Conservation (phyloP, 768 basidiomycete species). For the Tubosaeta sp. region DNA sequence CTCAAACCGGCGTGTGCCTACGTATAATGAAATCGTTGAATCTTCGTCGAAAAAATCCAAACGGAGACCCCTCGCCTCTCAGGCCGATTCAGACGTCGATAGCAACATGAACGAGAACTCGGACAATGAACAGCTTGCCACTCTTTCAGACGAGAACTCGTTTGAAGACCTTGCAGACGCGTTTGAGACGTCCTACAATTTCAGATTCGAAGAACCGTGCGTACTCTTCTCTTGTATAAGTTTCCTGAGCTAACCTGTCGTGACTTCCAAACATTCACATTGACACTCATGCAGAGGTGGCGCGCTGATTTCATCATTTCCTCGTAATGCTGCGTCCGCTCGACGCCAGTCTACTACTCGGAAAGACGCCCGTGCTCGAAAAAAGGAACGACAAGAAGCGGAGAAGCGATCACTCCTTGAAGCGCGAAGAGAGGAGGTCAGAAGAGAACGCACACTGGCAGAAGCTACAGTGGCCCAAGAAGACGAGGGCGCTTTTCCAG, state of each 20-base stretch:
- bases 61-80: conserved; percentile 15
- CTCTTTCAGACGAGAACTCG: conserved; percentile 56
- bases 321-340: conserved; percentile 65
- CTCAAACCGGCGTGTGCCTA: conserved; percentile 68
- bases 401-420: conserved; percentile 69
- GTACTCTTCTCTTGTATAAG: conserved; percentile 31
- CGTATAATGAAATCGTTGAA: conserved; percentile 73
- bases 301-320: conserved; percentile 64
- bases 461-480: conserved; percentile 74
- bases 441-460: conserved; percentile 57
- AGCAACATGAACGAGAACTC: conserved; percentile 8
- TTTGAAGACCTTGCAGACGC: conserved; percentile 90
- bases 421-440: conserved; percentile 71
- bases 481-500: conserved; percentile 24
- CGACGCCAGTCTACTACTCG: conserved; percentile 74
- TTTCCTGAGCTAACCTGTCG: no score
- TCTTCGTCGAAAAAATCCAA: conserved; percentile 30
- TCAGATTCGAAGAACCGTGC: conserved; percentile 94
- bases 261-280: background rate
- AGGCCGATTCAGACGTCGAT: conserved; percentile 13
- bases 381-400: conserved; percentile 67
- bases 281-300: conserved; percentile 56
- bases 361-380: conserved; percentile 79
- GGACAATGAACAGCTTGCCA: conserved; percentile 28
- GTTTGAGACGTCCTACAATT: conserved; percentile 97